Evolutionary conservation across 768 basidiomycete genomes (phyloP).

Genomic region (Termitomyces sp.): DNA sequence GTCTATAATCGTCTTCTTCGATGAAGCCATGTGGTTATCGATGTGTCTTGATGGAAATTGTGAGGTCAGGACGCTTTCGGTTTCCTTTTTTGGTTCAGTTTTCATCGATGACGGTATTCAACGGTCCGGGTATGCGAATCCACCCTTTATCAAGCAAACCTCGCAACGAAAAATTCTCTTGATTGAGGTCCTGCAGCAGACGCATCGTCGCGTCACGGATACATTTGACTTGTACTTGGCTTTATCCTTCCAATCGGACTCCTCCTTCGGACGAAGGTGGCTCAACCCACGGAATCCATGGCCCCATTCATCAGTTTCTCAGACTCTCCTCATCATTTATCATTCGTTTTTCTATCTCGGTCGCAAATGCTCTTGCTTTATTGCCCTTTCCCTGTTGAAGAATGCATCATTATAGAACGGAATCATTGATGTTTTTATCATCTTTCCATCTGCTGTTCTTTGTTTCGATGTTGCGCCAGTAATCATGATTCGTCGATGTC

Average conservation of each 20-base stretch:
- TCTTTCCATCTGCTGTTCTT: no score
- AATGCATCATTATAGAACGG: background rate
- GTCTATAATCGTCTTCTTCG: background rate
- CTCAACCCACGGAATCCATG: background rate
- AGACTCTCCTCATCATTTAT: background rate
- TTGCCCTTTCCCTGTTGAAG: background rate
- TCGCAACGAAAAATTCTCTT: background rate
- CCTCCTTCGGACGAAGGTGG: background rate
- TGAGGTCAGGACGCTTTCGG: background rate
- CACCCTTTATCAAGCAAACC: slow-evolving; percentile 11
- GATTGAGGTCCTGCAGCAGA: background rate
- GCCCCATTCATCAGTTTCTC: background rate
- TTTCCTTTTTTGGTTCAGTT: slow-evolving; percentile 2
- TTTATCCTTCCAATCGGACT: background rate
- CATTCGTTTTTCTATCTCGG: background rate
- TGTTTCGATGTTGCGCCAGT: background rate
- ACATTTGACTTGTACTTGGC: background rate
- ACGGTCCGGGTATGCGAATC: slow-evolving; percentile 1
- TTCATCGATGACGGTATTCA: slow-evolving; percentile 5
- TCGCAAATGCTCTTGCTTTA: background rate
- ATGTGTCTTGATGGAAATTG: slow-evolving; percentile 1
- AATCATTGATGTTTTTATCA: background rate
- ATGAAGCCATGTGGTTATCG: slow-evolving; percentile 8
- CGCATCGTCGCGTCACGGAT: background rate
- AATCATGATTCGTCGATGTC: background rate